Conservation (phyloP, 2,329 filamentous ascomycete species). For the Endocalyx cinctus region DNA sequence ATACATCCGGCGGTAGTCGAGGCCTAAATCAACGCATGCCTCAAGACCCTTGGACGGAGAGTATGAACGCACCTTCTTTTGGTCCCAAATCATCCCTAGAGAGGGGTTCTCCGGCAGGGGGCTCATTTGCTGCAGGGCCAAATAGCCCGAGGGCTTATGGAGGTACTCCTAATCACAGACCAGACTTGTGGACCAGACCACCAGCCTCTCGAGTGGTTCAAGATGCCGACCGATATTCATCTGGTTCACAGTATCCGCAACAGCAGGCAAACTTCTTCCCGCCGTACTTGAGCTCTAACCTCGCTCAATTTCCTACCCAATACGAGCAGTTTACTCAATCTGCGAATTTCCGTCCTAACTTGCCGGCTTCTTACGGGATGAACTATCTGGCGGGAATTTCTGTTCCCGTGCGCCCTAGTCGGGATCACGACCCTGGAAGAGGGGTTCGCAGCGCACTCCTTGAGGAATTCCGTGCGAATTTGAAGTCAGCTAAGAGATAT, state of each 20-base stretch:
- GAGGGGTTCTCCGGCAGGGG: conserved; percentile 32
- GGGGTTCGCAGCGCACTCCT: conserved; percentile 67
- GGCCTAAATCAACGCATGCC: conserved; percentile 20
- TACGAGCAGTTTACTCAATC: conserved; percentile 34
- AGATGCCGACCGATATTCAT: conserved; percentile 35
- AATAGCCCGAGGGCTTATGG: conserved; percentile 27
- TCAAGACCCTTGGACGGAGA: conserved; percentile 29
- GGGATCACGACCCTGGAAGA: conserved; percentile 55
- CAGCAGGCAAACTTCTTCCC: conserved; percentile 28
- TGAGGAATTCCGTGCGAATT: conserved; percentile 73
- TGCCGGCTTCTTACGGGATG: conserved; percentile 30
- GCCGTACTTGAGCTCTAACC: conserved; percentile 30
- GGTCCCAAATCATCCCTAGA: conserved; percentile 35
- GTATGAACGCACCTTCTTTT: conserved; percentile 15
- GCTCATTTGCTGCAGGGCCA: conserved; percentile 23
- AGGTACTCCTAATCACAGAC: conserved; percentile 22
- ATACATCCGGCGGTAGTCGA: conserved; percentile 15
- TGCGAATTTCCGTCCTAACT: conserved; percentile 30
- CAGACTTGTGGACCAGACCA: conserved; percentile 35
- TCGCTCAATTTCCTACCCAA: conserved; percentile 29
- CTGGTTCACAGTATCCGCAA: conserved; percentile 27
- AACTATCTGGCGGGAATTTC: conserved; percentile 21
- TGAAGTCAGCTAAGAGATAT: conserved; percentile 67
- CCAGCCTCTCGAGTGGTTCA: conserved; percentile 29
- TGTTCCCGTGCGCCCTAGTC: conserved; percentile 33